Conservation (phyloP, 768 basidiomycete genomes). For the Psilocybe tampanensis region DNA sequence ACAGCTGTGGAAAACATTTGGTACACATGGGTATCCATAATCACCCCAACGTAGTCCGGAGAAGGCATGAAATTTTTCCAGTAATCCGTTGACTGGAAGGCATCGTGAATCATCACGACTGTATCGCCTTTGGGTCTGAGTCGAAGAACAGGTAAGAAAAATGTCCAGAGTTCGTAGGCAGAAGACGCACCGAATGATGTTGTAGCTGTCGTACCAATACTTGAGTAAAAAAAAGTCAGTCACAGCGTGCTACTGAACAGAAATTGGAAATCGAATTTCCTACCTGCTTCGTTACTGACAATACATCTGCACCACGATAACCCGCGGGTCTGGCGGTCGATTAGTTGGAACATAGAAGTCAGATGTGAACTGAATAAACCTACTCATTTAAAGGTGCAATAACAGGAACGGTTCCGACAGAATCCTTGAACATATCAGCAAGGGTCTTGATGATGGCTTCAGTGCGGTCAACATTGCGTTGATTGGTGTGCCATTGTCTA, state of each 20-base stretch:
- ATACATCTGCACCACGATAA: slow-evolving; percentile 52
- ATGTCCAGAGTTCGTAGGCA: neutral
- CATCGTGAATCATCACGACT: slow-evolving; percentile 73
- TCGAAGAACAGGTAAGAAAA: neutral
- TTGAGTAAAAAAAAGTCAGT: slow-evolving; percentile 28
- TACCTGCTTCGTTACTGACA: slow-evolving; percentile 50
- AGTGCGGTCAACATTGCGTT: slow-evolving; percentile 68
- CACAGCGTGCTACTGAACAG: no score
- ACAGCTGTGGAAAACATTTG: slow-evolving; percentile 72
- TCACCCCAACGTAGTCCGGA: slow-evolving; percentile 61
- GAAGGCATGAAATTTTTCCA: slow-evolving; percentile 66
- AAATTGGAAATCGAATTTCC: neutral
- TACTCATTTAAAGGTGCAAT: slow-evolving; percentile 86
- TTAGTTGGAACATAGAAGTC: neutral
- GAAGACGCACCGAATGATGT: slow-evolving; percentile 60
- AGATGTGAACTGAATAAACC: slow-evolving; percentile 7
- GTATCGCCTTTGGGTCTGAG: slow-evolving; percentile 52
- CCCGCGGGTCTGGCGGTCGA: slow-evolving; percentile 74
- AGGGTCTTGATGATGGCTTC: slow-evolving; percentile 65
- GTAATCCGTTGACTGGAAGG: slow-evolving; percentile 72
- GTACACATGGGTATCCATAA: slow-evolving; percentile 81
- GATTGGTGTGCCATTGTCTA: slow-evolving; percentile 67
- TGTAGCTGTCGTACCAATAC: slow-evolving; percentile 80
- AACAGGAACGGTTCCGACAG: slow-evolving; percentile 56
- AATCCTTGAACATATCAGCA: slow-evolving; percentile 57